Evolutionary conservation across 2,329 filamentous ascomycete genomes (phyloP), one percentile per base, ranked within the genome.

Genomic region (Paradendryphiella salina): DNA sequence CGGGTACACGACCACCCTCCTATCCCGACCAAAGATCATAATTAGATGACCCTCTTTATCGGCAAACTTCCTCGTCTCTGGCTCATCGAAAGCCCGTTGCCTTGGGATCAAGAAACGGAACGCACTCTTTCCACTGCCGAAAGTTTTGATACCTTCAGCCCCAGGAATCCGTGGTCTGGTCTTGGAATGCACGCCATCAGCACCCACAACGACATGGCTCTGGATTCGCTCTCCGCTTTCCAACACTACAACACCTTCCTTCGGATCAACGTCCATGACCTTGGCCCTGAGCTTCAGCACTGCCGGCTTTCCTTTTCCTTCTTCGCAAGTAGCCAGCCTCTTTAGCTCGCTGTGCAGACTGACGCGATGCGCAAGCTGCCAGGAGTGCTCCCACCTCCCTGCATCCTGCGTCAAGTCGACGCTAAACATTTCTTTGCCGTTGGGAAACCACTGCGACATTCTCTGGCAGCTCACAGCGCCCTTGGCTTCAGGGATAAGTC

Each of bases 71-170:
- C 42, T 74, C 34, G 67, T 77, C 52, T 62, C 73, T 20, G 61
- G 78, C 61, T 73, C 76, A 34, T 62, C 70, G 5, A 74, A 50
- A 0, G 74, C 72, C 3, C 71, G 73, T 11, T 81, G 76, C 1
- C 75, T 74, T 0, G 76, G 71, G 0, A 85, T 74, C 4, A 84
- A 63, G 65, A 84, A 85, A 6, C 82, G 75, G 62, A 83, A 85
- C 0, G 82, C 81, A 35, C 77, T 81, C 61, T 83, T 82, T 2
- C 82, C 82, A 3, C 77, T 79, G 1, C 74, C 71, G 34, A 75
- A 76, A 0, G 77, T 70, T 28, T 72, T 70, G 14, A 75, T 57
- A 4, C 69, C 61, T 28, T 52, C 59, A 34, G 56, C 73, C 9
- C 62, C 65, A 4, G 65, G 63, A 2, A 70, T 49, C 2, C 42